Evolutionary conservation across 345 rosid species (phyloP).

Genomic region (Gossypium turneri): DNA sequence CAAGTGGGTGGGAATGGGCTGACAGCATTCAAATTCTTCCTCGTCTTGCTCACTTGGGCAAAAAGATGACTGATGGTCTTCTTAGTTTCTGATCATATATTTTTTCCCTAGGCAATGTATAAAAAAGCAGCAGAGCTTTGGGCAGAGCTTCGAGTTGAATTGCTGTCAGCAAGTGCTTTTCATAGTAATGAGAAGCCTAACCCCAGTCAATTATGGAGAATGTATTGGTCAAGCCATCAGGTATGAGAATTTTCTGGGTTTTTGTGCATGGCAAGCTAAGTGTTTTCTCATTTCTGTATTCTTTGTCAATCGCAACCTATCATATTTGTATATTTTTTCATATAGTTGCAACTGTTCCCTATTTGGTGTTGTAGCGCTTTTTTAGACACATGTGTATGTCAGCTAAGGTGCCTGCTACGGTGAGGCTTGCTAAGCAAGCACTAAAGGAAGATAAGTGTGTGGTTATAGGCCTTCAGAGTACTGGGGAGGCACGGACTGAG

Average conservation of each 20-base stretch:
- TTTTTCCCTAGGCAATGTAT: slow-evolving; percentile 64
- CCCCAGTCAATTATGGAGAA: slow-evolving; percentile 91
- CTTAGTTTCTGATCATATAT: slow-evolving; percentile 13
- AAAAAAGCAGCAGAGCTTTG: slow-evolving; percentile 94
- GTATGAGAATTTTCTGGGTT: slow-evolving; percentile 31
- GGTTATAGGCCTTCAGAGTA: slow-evolving; percentile 97
- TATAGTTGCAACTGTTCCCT: slow-evolving; percentile 15
- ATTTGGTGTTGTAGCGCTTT: slow-evolving; percentile 67
- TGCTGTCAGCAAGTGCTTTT: slow-evolving; percentile 83
- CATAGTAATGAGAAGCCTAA: slow-evolving; percentile 75
- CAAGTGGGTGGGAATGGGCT: neutral
- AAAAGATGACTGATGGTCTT: neutral
- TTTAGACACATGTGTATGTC: slow-evolving; percentile 99
- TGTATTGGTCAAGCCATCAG: slow-evolving; percentile 99
- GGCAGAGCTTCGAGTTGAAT: slow-evolving; percentile 95
- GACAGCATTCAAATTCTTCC: neutral
- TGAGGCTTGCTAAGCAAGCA: slow-evolving; percentile 81
- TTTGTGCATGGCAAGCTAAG: neutral
- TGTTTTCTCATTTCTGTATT: neutral
- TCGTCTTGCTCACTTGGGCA: neutral
- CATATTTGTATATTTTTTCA: slow-evolving; percentile 9
- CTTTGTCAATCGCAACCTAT: slow-evolving; percentile 1
- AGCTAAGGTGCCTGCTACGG: slow-evolving; percentile 93
- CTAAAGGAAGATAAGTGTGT: slow-evolving; percentile 73
- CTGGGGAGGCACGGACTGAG: slow-evolving; percentile 99